A percentile compares a stretch with the other conserved stretches of the same genome.
Conservation (phyloP, 176 grass and related monocot genomes). For the Aechmea fasciata region DNA sequence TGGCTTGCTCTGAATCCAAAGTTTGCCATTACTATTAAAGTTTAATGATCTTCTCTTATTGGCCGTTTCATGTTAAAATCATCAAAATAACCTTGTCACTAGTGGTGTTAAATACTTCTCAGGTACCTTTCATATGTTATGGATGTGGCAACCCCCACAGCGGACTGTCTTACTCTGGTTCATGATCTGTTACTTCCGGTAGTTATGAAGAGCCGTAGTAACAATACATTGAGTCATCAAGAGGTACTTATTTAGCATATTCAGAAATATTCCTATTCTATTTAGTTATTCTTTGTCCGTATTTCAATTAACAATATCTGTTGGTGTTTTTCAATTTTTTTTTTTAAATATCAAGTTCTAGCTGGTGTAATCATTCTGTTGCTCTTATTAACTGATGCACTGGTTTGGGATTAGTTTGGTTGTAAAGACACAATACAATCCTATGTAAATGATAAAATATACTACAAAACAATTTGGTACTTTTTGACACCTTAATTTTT, state of each 20-base stretch:
- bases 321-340: not conserved
- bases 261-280: not conserved
- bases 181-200: slow-evolving; percentile 85
- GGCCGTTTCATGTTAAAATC: not conserved
- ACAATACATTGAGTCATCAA: slow-evolving; percentile 78
- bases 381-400: too few species aligned
- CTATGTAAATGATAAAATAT: too few species aligned
- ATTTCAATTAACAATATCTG: slow-evolving; percentile 1
- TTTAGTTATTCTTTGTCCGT: not conserved
- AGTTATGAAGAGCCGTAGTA: slow-evolving; percentile 63
- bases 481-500: too few species aligned
- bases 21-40: not conserved
- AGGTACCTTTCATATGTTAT: slow-evolving; percentile 98
- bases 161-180: slow-evolving; percentile 76
- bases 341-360: not conserved
- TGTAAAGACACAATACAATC: too few species aligned
- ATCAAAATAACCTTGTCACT: not conserved
- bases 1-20: not conserved
- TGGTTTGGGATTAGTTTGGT: too few species aligned
- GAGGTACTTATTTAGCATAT: slow-evolving; percentile 48
- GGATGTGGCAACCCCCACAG: slow-evolving; percentile 93
- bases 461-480: too few species aligned
- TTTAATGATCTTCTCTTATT: slow-evolving; percentile 1
- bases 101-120: slow-evolving; percentile 8
- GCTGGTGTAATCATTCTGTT: too few species aligned